Conservation (phyloP, 371 early-diverging fungal species). For the Zancudomyces culisetae region DNA sequence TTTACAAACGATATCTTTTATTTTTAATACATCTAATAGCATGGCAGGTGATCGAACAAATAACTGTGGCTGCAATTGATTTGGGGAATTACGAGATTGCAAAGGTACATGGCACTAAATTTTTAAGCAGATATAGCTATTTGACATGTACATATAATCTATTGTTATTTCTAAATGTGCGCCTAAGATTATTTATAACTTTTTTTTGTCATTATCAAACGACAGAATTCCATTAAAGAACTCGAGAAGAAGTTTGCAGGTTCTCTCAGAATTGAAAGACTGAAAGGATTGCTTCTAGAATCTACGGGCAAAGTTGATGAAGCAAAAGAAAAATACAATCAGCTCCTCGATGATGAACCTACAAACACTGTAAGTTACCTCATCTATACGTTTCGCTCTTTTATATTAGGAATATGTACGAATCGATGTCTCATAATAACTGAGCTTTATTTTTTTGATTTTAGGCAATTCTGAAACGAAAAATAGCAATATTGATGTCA, state of each 20-base stretch:
- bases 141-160: too few relatives aligned
- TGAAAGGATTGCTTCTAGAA: slow-evolving; percentile 30
- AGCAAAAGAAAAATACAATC: background rate
- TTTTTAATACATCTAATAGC: slow-evolving; percentile 18
- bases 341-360: slow-evolving; percentile 9
- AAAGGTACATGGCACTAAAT: slow-evolving; percentile 25
- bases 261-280: slow-evolving; percentile 43
- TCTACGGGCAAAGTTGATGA: background rate
- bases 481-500: slow-evolving; percentile 47
- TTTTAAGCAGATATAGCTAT: too few relatives aligned
- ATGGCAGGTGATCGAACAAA: slow-evolving; percentile 66
- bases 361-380: slow-evolving; percentile 8
- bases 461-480: slow-evolving; percentile 45
- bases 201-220: too few relatives aligned
- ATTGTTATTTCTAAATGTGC: too few relatives aligned
- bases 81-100: slow-evolving; percentile 42
- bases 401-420: background rate
- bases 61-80: slow-evolving; percentile 59
- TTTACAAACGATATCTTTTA: too few relatives aligned
- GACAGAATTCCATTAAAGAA: slow-evolving; percentile 14
- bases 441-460: background rate
- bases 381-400: background rate
- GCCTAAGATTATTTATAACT: too few relatives aligned
- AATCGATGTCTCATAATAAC: background rate
- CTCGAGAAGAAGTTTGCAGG: slow-evolving; percentile 50